A percentile compares a stretch with the other conserved stretches of the same genome.
Evolutionary conservation across 306 rosid species (phyloP).

Genomic region (Cajanus cajan): DNA sequence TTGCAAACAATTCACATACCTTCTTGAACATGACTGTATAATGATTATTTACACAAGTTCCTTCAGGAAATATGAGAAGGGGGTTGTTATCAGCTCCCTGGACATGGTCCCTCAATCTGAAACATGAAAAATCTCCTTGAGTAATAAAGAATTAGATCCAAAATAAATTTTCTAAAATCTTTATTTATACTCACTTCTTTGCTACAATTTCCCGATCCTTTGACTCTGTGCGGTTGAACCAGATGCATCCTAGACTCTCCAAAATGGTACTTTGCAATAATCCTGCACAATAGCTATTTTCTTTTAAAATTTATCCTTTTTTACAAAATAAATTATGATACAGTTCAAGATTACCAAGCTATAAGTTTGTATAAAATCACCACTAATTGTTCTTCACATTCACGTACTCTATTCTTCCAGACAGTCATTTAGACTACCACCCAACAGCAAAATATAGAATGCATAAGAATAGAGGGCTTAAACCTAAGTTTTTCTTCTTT

Average conservation of each 20-base stretch:
- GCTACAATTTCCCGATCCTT: slow-evolving; percentile 97
- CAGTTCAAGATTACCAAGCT: not conserved
- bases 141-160: slow-evolving; percentile 7
- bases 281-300: slow-evolving; percentile 44
- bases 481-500: not conserved
- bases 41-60: slow-evolving; percentile 97
- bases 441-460: not conserved
- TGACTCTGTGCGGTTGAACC: slow-evolving; percentile 91
- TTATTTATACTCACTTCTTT: slow-evolving; percentile 64
- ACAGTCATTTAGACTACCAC: not conserved
- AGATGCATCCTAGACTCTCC: slow-evolving; percentile 94
- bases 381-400: not conserved
- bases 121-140: slow-evolving; percentile 29
- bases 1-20: slow-evolving; percentile 43
- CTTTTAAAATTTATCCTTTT: not conserved
- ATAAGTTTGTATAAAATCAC: slow-evolving; percentile 9
- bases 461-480: not conserved
- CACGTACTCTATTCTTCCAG: not conserved
- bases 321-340: not conserved
- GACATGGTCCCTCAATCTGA: slow-evolving; percentile 88
- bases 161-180: slow-evolving; percentile 12
- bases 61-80: slow-evolving; percentile 97
- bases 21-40: slow-evolving; percentile 97
- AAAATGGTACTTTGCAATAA: slow-evolving; percentile 90
- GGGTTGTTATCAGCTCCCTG: slow-evolving; percentile 88